Percentiles rank a stretch among this genome's conserved stretches.
These are phyloP conservation scores for Phytopythium litorale DNA, from an alignment of 352 stramenopile species.

Conservation along the genomic window DNA sequence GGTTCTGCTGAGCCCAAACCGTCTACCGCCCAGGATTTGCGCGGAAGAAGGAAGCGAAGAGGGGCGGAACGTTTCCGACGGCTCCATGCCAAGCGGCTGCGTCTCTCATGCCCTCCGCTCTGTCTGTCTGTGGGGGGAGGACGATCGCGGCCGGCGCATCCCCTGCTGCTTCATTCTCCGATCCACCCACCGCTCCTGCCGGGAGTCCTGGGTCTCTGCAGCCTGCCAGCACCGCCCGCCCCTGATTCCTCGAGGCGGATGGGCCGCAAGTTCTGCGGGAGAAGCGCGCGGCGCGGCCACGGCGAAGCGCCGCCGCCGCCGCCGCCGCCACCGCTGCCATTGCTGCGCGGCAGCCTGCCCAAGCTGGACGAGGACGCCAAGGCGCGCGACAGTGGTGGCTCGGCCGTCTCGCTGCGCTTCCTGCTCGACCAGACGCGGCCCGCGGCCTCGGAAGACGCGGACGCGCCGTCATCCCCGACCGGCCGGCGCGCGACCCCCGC, in stretches of 20 bases:
- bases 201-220: background rate
- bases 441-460: background rate
- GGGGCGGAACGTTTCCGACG: constrained; percentile 6
- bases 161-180: background rate
- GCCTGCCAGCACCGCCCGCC: background rate
- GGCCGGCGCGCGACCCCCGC: background rate
- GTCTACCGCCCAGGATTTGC: background rate
- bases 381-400: background rate
- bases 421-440: background rate
- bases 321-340: background rate
- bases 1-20: too few relatives aligned
- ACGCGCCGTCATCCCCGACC: background rate
- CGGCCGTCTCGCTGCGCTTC: background rate
- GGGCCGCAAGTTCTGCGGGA: background rate
- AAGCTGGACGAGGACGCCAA: constrained; percentile 4
- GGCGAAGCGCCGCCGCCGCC: background rate
- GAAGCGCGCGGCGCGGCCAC: background rate
- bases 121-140: too few relatives aligned
- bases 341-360: constrained; percentile 1
- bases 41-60: constrained; percentile 1
- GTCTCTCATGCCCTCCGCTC: background rate
- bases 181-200: background rate
- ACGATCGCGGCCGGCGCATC: background rate
- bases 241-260: background rate
- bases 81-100: background rate